Evolutionary conservation across 768 basidiomycete species (phyloP), one percentile per base, ranked within the genome.

Genomic region (Tulasnella sp.): DNA sequence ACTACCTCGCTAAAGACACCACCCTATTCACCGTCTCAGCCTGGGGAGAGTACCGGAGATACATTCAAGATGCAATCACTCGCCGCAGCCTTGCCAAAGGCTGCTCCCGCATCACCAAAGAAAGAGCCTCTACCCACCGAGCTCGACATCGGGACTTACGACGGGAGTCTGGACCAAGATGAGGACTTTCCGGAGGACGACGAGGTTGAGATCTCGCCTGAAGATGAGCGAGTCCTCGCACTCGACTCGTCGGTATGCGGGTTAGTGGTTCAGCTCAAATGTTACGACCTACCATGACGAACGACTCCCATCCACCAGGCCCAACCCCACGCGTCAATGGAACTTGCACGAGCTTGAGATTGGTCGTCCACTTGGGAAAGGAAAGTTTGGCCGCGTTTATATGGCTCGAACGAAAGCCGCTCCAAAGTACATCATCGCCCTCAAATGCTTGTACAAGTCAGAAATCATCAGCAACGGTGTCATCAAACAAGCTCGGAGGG

Each of bases 331-430:
- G 0, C 90, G 92, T 28, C 94, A 96, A 84, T 96, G 96, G 93
- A 91, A 90, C 42, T 88, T 99, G 5, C 90, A 91, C 80, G 90
- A 92, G 78, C 98, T 99, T 83, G 96, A 98, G 82, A 97, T 99
- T 84, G 97, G 98, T 24, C 91, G 96, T 16, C 96, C 96, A 3
- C 89, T 99, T 1, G 98, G 98, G n/a, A 98, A 99, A 85, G 98
- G 98, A 72, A 99, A 99, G 88, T 99, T 99, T 83, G 98, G 98
- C 0, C 94, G 96, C 3, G 98, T 99, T 37, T 99, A 99, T 88
- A 97, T 99, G 93, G 96, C 97, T 72, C 92, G 97, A 76, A 98
- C 97, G 28, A 97, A 97, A 86, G 86, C 88, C 81, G 90, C 93
- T 81, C 96, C 96, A 0, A 91, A 93, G 81, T 99, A 94, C 88